These are phyloP conservation scores for Xylaria venustula DNA, from an alignment of 495 filamentous ascomycete genomes.

Conservation along the genomic window DNA sequence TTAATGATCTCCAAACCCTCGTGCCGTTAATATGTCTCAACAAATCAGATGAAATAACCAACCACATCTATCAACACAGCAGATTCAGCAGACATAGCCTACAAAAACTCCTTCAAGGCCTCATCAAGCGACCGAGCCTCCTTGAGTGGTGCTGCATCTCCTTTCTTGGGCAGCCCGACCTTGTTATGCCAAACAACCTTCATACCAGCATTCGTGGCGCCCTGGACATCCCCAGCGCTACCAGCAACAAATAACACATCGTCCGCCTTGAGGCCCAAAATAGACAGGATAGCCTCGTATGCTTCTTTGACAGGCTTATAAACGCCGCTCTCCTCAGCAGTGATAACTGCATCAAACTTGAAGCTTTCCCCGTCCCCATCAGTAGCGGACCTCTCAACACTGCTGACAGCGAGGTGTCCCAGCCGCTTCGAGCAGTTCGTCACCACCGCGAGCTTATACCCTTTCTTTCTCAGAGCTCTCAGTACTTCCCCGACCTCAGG, in stretches of 20 bases:
- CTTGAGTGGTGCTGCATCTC: constrained; percentile 14
- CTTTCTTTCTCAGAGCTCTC: constrained; percentile 11
- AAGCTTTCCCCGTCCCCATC: constrained; percentile 1
- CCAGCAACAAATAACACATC: constrained; percentile 37
- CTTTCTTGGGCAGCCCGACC: constrained; percentile 21
- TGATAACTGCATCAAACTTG: constrained; percentile 29
- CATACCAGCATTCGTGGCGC: constrained; percentile 32
- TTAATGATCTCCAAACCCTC: no score
- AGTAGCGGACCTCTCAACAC: constrained; percentile 15
- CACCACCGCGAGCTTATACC: constrained; percentile 30
- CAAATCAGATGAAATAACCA: no score
- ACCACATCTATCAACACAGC: no score
- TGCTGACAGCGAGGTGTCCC: constrained; percentile 20
- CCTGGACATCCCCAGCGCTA: constrained; percentile 35
- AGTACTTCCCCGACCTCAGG: constrained; percentile 26
- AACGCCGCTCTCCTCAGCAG: constrained; percentile 34
- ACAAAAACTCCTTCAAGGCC: constrained; percentile 17
- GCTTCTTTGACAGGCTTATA: constrained; percentile 33
- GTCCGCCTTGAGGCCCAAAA: constrained; percentile 18
- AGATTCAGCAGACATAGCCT: no score
- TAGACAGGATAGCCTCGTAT: constrained; percentile 23
- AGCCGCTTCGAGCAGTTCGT: constrained; percentile 33
- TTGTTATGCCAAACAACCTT: constrained; percentile 40
- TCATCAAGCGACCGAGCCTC: constrained; percentile 15
- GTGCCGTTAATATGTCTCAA: no score